Evolutionary conservation across 2,329 filamentous ascomycete species (phyloP), one percentile per base, ranked within the genome.

Genomic region (Coniochaeta sp.): DNA sequence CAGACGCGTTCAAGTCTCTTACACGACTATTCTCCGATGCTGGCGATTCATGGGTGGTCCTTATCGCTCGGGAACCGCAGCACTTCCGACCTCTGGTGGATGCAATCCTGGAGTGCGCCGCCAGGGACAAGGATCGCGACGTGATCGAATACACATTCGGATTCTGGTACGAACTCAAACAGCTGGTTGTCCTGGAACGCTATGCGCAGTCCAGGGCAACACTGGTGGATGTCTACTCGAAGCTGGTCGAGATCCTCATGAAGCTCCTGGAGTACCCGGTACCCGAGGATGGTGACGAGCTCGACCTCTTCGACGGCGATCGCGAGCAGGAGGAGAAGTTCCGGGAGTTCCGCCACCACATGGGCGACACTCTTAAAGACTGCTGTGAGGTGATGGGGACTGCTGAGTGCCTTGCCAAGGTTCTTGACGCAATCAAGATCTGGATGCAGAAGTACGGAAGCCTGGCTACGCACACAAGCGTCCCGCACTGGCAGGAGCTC

Each of bases 141-240:
- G 90, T 91, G 4, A 91, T 99, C 56, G 89, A 90, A 51, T 84
- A 94, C 62, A 99, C 95, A 0, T 99, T 99, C 70, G 84, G 83
- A 59, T 97, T 99, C 72, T 99, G 94, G 94, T 97, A 95, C 66
- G 94, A 99, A 65, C 79, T 99, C 46, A 99, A 99, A 75, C 91
- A 96, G 67, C 96, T 95, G 66, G 77, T 99, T 47, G 91, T 91
- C 1, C 71, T 99, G 51, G 92, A 97, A 31, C 86, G 86, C 58
- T 99, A 96, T 65, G 87, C 89, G 49, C 81, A 91, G 61, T 87
- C 91, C 35, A 83, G 91, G 49, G 69, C 90, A 56, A 79, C 87
- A 60, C 81, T 90, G 51, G 77, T 89, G 31, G 89, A 95, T 58
- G 74, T 96, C 46, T 99, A 90, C 69, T 88, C 90, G 2, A 87